phyloP scores from a whole-genome alignment of 192 early-diverging fungal species.

The Martensiomyces pterosporus region DNA sequence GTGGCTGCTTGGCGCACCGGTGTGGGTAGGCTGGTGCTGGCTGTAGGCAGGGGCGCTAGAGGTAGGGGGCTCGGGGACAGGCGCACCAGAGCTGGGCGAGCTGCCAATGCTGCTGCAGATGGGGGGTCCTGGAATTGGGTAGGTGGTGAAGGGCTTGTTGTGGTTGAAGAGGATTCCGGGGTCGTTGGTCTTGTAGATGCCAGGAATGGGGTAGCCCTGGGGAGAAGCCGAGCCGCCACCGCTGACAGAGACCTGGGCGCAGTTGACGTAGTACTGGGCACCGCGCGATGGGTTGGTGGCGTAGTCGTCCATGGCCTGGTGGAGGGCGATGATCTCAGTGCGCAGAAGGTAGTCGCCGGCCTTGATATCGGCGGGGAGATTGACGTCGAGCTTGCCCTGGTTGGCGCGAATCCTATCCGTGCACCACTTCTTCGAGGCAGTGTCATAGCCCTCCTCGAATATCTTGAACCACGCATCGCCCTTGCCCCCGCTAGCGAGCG shows the following conservation, averaged over 20 bases:
- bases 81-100: no score
- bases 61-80: no score
- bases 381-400: background rate
- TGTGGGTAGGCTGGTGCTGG: no score
- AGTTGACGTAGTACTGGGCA: background rate
- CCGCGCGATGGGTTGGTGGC: background rate
- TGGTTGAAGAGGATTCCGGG: background rate
- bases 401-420: background rate
- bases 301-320: background rate
- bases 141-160: background rate
- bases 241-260: background rate
- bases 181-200: background rate
- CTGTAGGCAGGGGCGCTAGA: no score
- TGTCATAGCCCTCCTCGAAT: slow-evolving; percentile 1
- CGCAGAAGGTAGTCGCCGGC: background rate
- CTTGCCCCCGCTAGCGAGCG: background rate
- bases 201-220: background rate
- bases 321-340: background rate
- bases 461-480: slow-evolving; percentile 5
- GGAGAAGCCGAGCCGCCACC: background rate
- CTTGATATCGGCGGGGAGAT: background rate
- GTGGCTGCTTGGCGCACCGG: no score
- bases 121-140: background rate
- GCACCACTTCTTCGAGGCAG: background rate
- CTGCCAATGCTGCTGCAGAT: no score